Percentiles rank a stretch among this genome's conserved stretches.
Conservation (phyloP, 352 stramenopile genomes). For the Thraustochytrium sp. region DNA sequence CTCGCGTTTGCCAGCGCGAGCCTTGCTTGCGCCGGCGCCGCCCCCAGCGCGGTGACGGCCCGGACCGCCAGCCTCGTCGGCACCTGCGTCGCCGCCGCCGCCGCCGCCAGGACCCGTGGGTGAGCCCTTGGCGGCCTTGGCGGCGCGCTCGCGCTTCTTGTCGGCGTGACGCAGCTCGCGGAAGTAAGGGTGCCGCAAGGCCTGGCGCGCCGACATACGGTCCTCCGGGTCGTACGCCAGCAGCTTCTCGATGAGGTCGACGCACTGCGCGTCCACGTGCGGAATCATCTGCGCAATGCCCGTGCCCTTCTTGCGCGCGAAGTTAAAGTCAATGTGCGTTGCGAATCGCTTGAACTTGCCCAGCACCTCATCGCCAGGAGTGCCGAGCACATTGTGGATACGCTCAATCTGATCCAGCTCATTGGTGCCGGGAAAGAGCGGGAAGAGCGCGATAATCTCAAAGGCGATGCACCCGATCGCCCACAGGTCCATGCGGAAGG, state of each 20-base stretch:
- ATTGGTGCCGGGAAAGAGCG: constrained; percentile 85
- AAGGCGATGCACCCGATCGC: constrained; percentile 90
- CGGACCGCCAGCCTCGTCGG: not conserved
- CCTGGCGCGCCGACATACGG: constrained; percentile 74
- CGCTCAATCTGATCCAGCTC: constrained; percentile 89
- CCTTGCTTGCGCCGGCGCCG: not conserved
- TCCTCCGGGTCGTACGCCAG: constrained; percentile 78
- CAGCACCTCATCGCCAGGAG: constrained; percentile 69
- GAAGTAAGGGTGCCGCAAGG: constrained; percentile 81
- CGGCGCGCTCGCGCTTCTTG: constrained; percentile 10
- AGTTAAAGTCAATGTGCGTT: constrained; percentile 84
- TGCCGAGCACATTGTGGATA: constrained; percentile 89
- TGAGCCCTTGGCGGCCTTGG: not conserved
- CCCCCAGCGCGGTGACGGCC: not conserved
- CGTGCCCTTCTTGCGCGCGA: constrained; percentile 74
- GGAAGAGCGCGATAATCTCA: constrained; percentile 85
- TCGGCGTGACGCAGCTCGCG: constrained; percentile 72
- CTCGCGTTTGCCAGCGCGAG: not conserved
- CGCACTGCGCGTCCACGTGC: constrained; percentile 68
- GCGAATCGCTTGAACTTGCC: constrained; percentile 83
- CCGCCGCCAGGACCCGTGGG: not conserved
- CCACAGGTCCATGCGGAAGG: constrained; percentile 92
- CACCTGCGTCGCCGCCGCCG: not conserved
- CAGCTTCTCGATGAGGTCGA: constrained; percentile 77
- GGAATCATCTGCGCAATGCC: constrained; percentile 74